Evolutionary conservation across 768 basidiomycete species (phyloP), one percentile per base, ranked within the genome.

Genomic region (Naganishia vishniacii): DNA sequence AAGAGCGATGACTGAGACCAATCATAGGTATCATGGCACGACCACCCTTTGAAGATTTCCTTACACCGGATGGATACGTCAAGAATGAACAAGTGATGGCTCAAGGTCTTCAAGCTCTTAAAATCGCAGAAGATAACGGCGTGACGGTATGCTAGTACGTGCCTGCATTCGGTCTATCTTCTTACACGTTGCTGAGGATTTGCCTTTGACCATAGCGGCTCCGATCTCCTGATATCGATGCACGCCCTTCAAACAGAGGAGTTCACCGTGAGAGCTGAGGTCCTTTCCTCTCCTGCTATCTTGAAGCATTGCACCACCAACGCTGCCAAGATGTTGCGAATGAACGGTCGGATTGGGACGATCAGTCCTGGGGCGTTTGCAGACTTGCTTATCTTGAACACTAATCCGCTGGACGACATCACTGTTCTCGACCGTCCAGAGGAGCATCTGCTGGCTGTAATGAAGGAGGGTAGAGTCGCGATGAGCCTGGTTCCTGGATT

Each of bases 241-340:
- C 87, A 56, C 81, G 86, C 77, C 80, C 84, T 70, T 80, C 88
- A 61, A 80, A 87, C 77, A 0, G 71, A 84, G 84, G 75, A 80
- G 48, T 81, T 81, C 64, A 70, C 78, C 11, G 80, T 80, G 25
- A 74, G 81, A 28, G 72, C 79, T 1, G 61, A 69, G 9, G 72
- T 80, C 1, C 75, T 81, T 0, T 65, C 76, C 1, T 75, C 79
- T 0, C 61, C 69, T 0, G 73, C 69, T 0, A 73, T 81, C 18
- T 67, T 81, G 7, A 71, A 73, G n/a, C 81, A 82, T 42, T 81
- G 81, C 0, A 81, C 80, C 0, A 76, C 73, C 26, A 81, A 81
- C 65, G 75, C 79, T 15, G 77, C 78, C 66, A 79, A 78, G 62
- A 75, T 78, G 71, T 75, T 81, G 46, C 70, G 76, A 6, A 69